Conservation (phyloP, 192 early-diverging fungal species). For the Coemansia sp. region DNA sequence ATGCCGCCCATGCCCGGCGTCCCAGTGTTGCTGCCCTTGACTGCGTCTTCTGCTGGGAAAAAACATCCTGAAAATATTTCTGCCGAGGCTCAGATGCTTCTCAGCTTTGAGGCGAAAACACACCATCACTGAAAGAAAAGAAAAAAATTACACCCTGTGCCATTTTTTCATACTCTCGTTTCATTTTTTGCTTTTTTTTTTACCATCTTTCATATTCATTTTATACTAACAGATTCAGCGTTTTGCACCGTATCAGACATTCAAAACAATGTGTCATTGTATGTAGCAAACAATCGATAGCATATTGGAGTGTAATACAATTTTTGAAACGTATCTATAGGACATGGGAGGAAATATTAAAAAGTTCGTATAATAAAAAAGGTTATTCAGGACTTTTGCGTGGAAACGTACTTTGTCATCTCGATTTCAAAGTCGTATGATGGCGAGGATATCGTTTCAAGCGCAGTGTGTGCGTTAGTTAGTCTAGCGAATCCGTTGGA, state of each 20-base stretch:
- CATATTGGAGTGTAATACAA: background rate
- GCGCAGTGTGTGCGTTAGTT: constrained; percentile 1
- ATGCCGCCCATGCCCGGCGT: constrained; percentile 13
- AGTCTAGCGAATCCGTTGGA: constrained; percentile 6
- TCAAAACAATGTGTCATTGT: background rate
- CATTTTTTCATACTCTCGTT: too few relatives aligned
- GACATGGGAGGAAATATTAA: background rate
- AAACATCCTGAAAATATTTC: constrained; percentile 22
- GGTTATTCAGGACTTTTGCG: background rate
- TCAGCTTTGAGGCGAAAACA: constrained; percentile 33
- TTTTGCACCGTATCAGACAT: too few relatives aligned
- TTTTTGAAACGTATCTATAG: background rate
- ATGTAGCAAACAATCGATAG: background rate
- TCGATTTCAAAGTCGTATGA: constrained; percentile 31
- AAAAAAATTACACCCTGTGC: too few relatives aligned
- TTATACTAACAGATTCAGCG: too few relatives aligned
- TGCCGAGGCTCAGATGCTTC: constrained; percentile 48
- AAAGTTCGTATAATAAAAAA: background rate
- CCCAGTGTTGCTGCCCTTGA: background rate
- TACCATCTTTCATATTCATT: too few relatives aligned
- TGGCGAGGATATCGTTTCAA: constrained; percentile 12
- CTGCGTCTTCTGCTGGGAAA: background rate
- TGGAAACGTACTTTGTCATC: constrained; percentile 31
- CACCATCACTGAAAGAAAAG: background rate
- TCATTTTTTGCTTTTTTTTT: too few relatives aligned